Evolutionary conservation across 768 basidiomycete genomes (phyloP), one percentile per base, ranked within the genome.

Genomic region (Lentinus brumalis): DNA sequence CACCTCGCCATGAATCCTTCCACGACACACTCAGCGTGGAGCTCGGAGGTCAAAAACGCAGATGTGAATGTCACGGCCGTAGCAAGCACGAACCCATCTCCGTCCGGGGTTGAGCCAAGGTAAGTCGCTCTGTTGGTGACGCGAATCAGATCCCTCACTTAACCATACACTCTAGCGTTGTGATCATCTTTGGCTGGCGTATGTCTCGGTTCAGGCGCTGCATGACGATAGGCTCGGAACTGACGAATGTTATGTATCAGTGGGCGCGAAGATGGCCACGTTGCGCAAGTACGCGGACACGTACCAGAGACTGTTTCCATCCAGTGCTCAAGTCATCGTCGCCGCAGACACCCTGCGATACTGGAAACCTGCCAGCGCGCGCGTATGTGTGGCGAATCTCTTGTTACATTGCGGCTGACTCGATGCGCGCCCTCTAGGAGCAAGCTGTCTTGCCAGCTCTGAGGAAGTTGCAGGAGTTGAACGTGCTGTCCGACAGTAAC

Each of bases 101-200:
- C 9, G 44, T n/a, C 44, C 4, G 44, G 11, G 35, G 11, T 21
- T 15, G 40, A 53, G 9, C 53, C 53, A 16, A 47, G 46, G 55
- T 56, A 47, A 18, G 55, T 46, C 18, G 18, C 42, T 16, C 6
- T 18, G n/a, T 18, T 40, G 15, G 21, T 49, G 15, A 42, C 38
- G 44, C 9, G 16, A 8, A 16, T 44, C 44, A n/a, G 14, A 9
- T 2, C 44, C 15, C 44, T 44, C 15, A 44, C 18, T 44, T 21
- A 38, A 35, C 10, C 11, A 7, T 10, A 16, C 11, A 38, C 26
- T n/a, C 7, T 42, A 68, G 65, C 9, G 16, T 66, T 15, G 55
- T 68, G 8, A 18, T 68, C 32, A 57, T 66, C 11, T 64, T 63
- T 31, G 67, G 60, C 11, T 68, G 67, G 67, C 53, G 67, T 68